phyloP scores from a whole-genome alignment of 2,329 filamentous ascomycete genomes.

The Phymatotrichopsis omnivora region DNA sequence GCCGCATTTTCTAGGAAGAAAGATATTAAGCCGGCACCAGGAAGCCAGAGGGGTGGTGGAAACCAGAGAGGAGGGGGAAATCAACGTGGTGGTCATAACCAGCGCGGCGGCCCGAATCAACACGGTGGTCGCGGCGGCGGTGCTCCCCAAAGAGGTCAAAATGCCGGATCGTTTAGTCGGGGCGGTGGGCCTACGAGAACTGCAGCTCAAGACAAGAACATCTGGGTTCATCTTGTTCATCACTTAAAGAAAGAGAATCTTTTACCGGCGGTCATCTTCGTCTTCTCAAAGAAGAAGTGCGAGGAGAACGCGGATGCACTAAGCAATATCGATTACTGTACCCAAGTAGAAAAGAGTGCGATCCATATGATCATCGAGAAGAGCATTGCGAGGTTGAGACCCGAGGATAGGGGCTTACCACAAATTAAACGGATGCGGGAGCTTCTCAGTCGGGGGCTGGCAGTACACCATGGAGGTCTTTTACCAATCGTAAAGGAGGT shows the following conservation, averaged over 20 bases:
- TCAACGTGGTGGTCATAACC: slow-evolving; percentile 35
- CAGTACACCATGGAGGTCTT: slow-evolving; percentile 90
- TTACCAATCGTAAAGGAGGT: slow-evolving; percentile 96
- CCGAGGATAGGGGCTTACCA: slow-evolving; percentile 79
- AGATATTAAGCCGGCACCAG: slow-evolving; percentile 47
- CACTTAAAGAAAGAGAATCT: slow-evolving; percentile 78
- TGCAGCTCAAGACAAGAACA: slow-evolving; percentile 85
- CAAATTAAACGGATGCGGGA: slow-evolving; percentile 85
- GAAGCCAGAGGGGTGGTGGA: slow-evolving; percentile 31
- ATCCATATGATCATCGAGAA: slow-evolving; percentile 97
- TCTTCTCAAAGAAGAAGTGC: slow-evolving; percentile 96
- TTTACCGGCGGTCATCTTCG: slow-evolving; percentile 89
- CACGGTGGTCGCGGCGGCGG: slow-evolving; percentile 43
- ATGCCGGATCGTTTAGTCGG: slow-evolving; percentile 51
- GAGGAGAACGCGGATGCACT: slow-evolving; percentile 95
- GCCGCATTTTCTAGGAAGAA: slow-evolving; percentile 70
- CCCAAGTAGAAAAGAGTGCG: slow-evolving; percentile 83
- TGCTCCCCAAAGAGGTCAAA: slow-evolving; percentile 43
- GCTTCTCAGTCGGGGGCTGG: slow-evolving; percentile 75
- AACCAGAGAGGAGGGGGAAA: slow-evolving; percentile 33
- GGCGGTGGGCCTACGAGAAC: slow-evolving; percentile 80
- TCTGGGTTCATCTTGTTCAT: slow-evolving; percentile 94
- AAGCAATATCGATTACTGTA: slow-evolving; percentile 91
- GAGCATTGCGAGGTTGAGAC: slow-evolving; percentile 80
- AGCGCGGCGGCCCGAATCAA: slow-evolving; percentile 44